These are phyloP conservation scores for Pyricularia pennisetigena DNA, from an alignment of 2,329 filamentous ascomycete species.

Conservation along the genomic window DNA sequence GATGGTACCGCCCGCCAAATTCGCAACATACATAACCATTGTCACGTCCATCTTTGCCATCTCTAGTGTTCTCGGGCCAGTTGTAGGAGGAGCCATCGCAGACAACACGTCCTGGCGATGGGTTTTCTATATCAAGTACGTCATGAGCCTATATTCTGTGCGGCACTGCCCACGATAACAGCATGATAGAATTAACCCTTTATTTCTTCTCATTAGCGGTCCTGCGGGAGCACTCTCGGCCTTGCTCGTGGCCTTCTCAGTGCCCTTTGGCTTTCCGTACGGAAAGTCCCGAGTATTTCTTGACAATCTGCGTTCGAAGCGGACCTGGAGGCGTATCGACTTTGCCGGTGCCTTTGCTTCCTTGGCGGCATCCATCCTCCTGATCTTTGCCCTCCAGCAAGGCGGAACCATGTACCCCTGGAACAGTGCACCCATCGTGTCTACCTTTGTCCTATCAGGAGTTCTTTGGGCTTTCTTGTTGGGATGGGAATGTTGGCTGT, in stretches of 20 bases:
- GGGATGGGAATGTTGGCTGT: constrained; percentile 17
- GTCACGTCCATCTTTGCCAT: constrained; percentile 29
- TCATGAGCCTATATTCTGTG: background rate
- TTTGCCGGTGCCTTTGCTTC: constrained; percentile 21
- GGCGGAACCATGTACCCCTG: constrained; percentile 31
- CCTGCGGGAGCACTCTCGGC: constrained; percentile 18
- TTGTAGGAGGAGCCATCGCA: constrained; percentile 32
- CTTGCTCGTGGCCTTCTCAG: constrained; percentile 14
- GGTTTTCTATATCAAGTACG: constrained; percentile 37
- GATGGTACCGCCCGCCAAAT: constrained; percentile 23
- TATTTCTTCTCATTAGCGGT: constrained; percentile 13
- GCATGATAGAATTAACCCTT: no score
- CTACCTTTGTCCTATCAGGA: constrained; percentile 15
- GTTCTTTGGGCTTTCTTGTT: constrained; percentile 17
- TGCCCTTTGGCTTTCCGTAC: constrained; percentile 17
- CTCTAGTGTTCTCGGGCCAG: constrained; percentile 28
- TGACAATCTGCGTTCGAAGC: background rate
- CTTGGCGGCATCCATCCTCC: constrained; percentile 28
- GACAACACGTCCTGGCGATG: constrained; percentile 30
- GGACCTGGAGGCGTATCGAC: constrained; percentile 17
- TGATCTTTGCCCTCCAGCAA: constrained; percentile 36
- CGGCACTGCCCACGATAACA: no score
- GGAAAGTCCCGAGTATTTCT: background rate
- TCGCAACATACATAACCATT: constrained; percentile 20
- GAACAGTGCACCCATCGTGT: constrained; percentile 27